phyloP scores from a whole-genome alignment of 495 filamentous ascomycete genomes.

The Talaromyces thailandensis region DNA sequence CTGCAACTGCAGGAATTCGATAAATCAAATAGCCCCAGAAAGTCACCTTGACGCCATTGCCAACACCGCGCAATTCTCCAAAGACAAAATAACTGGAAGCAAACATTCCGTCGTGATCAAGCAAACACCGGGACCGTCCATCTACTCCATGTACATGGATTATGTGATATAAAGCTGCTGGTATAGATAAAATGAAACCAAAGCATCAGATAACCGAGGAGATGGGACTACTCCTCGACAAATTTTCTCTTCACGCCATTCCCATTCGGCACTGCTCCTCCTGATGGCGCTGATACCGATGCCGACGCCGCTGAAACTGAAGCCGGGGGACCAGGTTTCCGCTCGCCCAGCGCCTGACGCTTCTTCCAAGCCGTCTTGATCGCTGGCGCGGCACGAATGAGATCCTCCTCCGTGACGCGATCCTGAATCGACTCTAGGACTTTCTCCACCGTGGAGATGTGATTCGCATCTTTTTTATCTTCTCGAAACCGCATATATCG shows the following conservation, averaged over 20 bases:
- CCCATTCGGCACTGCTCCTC: constrained; percentile 24
- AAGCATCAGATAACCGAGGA: constrained; percentile 6
- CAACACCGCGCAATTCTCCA: background rate
- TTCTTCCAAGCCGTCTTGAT: constrained; percentile 72
- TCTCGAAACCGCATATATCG: constrained; percentile 79
- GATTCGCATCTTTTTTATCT: constrained; percentile 87
- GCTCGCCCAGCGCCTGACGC: constrained; percentile 23
- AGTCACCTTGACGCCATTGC: background rate
- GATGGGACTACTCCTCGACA: constrained; percentile 28
- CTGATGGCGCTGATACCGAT: background rate
- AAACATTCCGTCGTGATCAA: background rate
- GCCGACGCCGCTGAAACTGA: background rate
- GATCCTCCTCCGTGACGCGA: constrained; percentile 54
- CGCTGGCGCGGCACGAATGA: constrained; percentile 50
- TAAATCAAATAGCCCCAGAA: background rate
- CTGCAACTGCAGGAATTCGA: background rate
- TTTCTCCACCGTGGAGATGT: constrained; percentile 67
- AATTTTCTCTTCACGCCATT: constrained; percentile 40
- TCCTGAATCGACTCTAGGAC: constrained; percentile 80
- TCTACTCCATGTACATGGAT: constrained; percentile 1
- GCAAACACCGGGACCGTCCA: constrained; percentile 1
- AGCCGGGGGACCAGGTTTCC: background rate
- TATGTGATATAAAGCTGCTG: background rate
- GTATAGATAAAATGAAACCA: constrained; percentile 2
- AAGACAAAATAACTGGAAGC: background rate